Evolutionary conservation across 2,329 filamentous ascomycete genomes (phyloP), one percentile per base, ranked within the genome.

Genomic region (Mycocentrospora acerina): DNA sequence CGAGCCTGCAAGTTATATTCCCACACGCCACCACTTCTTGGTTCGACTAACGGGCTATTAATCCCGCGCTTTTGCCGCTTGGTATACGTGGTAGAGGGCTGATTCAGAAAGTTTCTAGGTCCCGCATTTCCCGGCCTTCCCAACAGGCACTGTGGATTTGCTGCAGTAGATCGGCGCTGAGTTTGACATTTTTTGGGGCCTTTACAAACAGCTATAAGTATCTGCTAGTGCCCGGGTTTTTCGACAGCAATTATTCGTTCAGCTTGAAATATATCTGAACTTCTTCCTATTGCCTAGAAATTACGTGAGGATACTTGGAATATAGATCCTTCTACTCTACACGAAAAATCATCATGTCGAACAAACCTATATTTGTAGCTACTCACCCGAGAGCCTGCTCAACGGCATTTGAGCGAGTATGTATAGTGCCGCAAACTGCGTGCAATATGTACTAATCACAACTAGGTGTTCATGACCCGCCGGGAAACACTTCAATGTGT

Each of bases 351-450:
- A 60, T 15, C 10, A 90, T 90, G 86, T 82, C 85, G 55, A 78
- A 73, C 67, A 93, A 83, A 64, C 86, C 88, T 26, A 88, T 97
- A 67, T 97, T 97, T 67, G 83, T 93, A 60, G 89, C 85, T 41
- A 97, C 93, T 58, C 91, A 97, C 71, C 93, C 93, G 24, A 80
- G 93, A 70, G 89, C 91, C 51, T 96, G 90, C 75, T 96, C 90
- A 40, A 97, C 93, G 32, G 93, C 93, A 19, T 98, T 97, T 73
- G 93, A 98, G 76, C 79, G 91, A 70, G 91, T 94, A 76, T 62
- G 78, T 47, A 13, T 22, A 40, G 19, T 22, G 19, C 5, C 9
- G 19, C 9, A 5, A 22, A 22, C 19, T 22, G 19, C 19, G 19
- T 9, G 19, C 19, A 9, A 5, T 22, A 9, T 27, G 17, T 35